Base-by-base conservation (phyloP, 2,329 filamentous ascomycete species). In the Claviceps sp. region DNA sequence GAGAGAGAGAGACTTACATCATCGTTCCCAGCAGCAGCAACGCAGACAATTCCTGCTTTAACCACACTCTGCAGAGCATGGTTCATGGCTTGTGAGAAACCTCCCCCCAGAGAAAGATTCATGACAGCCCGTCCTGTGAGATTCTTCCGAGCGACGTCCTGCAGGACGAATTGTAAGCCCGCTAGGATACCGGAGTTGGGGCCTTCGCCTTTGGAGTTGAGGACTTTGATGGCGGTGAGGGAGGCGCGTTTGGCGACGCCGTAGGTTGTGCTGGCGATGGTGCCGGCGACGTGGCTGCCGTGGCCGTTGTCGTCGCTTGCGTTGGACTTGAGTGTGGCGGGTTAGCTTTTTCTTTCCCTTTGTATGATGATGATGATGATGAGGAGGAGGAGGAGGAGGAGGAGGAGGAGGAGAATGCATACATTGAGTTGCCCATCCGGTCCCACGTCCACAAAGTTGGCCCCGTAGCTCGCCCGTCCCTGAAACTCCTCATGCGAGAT, bases 241-340 rank as follows among this genome's bases (percentile, higher is more conserved):
- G 68, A 66, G 52, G 72, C 73, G 51, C 73, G 74, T 68, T 82
- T 82, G 59, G 80, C 77, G 5, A 84, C 78, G 56, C 81, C 81
- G 54, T 78, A 83, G 2, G 76, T 82, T 50, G 67, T 70, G 37
- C 79, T 78, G 22, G 70, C 81, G 44, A 82, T 76, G 16, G 79
- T 84, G 24, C 79, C 81, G 9, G 79, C 73, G 26, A 82, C 78
- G 67, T 84, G 82, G 52, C 72, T 80, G 42, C 81, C 81, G 64
- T 84, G 81, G 13, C 81, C 81, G 59, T 82, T 78, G 57, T 76
- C 70, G 51, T 82, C 78, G 4, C 44, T 2, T 22, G 58, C 43
- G 58, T 53, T 42, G 42, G 1, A 26, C 42, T 44, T 34, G 7
- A 4, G 4, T 11, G 7, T 22, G 40, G 20, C 18, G 40, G 20